These are phyloP conservation scores for Diplodia corticola DNA, from an alignment of 2,329 filamentous ascomycete species.

Conservation along the genomic window DNA sequence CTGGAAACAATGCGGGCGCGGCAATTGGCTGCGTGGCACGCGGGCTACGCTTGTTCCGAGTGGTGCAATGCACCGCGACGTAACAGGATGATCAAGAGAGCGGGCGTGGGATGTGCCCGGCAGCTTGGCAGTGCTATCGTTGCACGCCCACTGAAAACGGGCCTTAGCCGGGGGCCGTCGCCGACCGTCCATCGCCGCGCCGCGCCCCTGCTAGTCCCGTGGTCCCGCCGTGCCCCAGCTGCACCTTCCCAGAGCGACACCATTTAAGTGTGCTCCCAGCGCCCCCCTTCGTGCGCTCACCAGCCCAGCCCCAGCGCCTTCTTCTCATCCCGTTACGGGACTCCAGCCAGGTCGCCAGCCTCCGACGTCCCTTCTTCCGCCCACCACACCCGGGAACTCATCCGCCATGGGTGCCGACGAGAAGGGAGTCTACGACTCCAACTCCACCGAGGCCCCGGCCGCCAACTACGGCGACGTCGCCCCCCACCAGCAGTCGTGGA, in stretches of 20 bases:
- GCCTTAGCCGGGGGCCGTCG: conserved; percentile 6
- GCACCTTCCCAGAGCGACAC: conserved; percentile 10
- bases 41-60: conserved; percentile 1
- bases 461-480: conserved; percentile 39
- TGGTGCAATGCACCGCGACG: conserved; percentile 1
- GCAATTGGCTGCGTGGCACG: neutral
- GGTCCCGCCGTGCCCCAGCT: neutral
- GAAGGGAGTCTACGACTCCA: conserved; percentile 22
- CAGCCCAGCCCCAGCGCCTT: neutral
- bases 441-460: conserved; percentile 20
- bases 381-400: neutral
- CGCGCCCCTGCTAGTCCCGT: conserved; percentile 10
- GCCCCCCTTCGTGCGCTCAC: neutral
- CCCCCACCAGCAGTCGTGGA: conserved; percentile 35
- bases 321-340: no score
- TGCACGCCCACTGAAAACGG: neutral
- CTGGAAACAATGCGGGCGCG: conserved; percentile 2
- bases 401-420: conserved; percentile 15
- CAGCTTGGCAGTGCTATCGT: conserved; percentile 18
- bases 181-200: conserved; percentile 11
- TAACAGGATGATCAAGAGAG: conserved; percentile 19
- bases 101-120: conserved; percentile 18
- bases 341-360: no score
- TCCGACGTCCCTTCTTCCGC: no score
- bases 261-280: conserved; percentile 11